Conservation (phyloP, 2,329 filamentous ascomycete genomes). For the Hymenoscyphus fructigenus region DNA sequence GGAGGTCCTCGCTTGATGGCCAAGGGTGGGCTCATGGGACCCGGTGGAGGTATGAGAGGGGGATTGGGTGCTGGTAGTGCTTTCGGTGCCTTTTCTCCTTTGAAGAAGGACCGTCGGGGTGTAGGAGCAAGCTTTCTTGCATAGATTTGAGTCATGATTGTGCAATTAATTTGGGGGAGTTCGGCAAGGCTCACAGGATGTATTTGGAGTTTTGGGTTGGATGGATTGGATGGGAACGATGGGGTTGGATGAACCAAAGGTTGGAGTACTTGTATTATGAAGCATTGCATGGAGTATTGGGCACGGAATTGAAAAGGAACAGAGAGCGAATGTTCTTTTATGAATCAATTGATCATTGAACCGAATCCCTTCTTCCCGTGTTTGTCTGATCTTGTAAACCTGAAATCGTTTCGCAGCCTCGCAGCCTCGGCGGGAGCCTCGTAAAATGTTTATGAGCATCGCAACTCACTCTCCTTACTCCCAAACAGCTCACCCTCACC, state of each 20-base stretch:
- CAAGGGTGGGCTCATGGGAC: slow-evolving; percentile 32
- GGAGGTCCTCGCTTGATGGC: slow-evolving; percentile 32
- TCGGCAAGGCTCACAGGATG: background rate
- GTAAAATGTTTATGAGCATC: background rate
- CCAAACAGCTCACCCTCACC: background rate
- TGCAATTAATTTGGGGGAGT: background rate
- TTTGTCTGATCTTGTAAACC: background rate
- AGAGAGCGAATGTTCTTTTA: background rate
- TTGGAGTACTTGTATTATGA: slow-evolving; percentile 2
- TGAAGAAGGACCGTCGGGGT: slow-evolving; percentile 68
- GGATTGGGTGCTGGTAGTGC: slow-evolving; percentile 37
- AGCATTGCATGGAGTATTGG: slow-evolving; percentile 3
- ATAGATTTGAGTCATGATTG: slow-evolving; percentile 16
- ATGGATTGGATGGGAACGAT: background rate
- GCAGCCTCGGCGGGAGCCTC: slow-evolving; percentile 4
- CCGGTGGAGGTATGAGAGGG: slow-evolving; percentile 26
- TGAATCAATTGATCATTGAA: background rate
- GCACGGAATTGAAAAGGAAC: background rate
- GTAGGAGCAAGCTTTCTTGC: slow-evolving; percentile 57
- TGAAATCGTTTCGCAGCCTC: background rate
- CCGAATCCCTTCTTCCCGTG: background rate
- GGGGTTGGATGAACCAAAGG: background rate
- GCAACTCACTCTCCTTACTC: background rate
- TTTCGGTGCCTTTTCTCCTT: slow-evolving; percentile 65
- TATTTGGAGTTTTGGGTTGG: background rate